These are phyloP conservation scores for Pyronema domesticum DNA, from an alignment of 495 filamentous ascomycete species.

Conservation along the genomic window DNA sequence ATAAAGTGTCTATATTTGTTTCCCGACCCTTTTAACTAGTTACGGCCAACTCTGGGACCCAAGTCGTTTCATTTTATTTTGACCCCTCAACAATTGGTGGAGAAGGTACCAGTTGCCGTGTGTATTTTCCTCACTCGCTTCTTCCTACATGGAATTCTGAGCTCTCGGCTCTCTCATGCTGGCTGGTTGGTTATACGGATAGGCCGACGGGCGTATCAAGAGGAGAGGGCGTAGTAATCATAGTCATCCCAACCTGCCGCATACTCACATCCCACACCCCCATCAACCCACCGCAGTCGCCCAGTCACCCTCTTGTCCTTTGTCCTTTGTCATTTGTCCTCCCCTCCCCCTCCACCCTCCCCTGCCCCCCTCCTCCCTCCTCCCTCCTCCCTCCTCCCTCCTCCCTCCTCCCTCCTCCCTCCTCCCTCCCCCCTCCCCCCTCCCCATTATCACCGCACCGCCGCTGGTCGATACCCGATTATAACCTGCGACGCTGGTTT, in stretches of 20 bases:
- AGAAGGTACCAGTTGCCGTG: not conserved
- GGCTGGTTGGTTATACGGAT: too few species aligned
- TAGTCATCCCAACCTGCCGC: too few species aligned
- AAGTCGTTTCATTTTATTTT: not conserved
- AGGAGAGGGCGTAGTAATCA: too few species aligned
- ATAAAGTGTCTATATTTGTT: too few species aligned
- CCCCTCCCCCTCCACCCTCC: not conserved
- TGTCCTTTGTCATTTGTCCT: not conserved
- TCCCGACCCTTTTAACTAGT: too few species aligned
- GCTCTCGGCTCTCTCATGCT: too few species aligned
- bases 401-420: not conserved
- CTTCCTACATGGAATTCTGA: not conserved
- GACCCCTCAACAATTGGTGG: not conserved
- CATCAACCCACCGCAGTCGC: too few species aligned
- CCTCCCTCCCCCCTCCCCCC: not conserved
- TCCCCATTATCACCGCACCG: not conserved
- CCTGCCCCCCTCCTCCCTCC: not conserved
- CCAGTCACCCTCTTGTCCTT: too few species aligned
- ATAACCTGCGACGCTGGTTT: constrained; percentile 2
- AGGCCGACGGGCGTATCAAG: too few species aligned
- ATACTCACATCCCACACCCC: too few species aligned
- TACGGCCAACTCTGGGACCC: not conserved
- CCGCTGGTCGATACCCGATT: not conserved
- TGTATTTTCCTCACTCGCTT: not conserved
- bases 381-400: not conserved